These are phyloP conservation scores for Cladorrhinum samala DNA, from an alignment of 495 filamentous ascomycete genomes.

Conservation along the genomic window DNA sequence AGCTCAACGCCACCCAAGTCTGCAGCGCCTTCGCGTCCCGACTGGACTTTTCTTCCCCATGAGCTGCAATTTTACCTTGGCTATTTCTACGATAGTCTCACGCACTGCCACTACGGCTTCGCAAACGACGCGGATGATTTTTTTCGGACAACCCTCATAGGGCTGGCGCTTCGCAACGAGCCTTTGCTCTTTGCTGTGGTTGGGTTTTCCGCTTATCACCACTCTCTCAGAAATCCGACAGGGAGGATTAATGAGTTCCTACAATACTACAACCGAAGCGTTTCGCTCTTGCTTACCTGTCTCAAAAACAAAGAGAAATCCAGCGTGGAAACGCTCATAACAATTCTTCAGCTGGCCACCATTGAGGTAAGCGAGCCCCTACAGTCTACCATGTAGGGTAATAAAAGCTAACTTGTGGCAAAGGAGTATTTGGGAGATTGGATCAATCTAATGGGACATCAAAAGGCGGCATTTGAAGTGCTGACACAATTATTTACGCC, in stretches of 20 bases:
- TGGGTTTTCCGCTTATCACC: constrained; percentile 87
- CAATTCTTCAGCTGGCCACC: constrained; percentile 85
- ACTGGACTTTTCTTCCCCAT: constrained; percentile 50
- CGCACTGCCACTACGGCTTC: constrained; percentile 73
- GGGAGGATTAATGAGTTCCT: constrained; percentile 77
- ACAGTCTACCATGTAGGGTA: background rate
- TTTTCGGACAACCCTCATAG: constrained; percentile 62
- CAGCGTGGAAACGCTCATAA: constrained; percentile 69
- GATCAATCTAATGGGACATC: constrained; percentile 86
- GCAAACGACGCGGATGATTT: constrained; percentile 63
- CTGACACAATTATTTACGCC: constrained; percentile 73
- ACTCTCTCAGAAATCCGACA: constrained; percentile 59
- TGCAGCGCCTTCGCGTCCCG: constrained; percentile 22
- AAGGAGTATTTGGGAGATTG: constrained; percentile 95
- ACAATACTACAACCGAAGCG: constrained; percentile 82
- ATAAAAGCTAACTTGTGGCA: constrained; percentile 7
- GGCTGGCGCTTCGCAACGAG: constrained; percentile 69
- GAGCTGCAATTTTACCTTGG: constrained; percentile 74
- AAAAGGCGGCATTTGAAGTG: constrained; percentile 80
- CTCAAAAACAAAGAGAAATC: constrained; percentile 63
- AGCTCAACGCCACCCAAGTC: constrained; percentile 46
- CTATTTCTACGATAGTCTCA: constrained; percentile 70
- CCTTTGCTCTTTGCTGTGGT: constrained; percentile 82
- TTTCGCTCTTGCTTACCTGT: constrained; percentile 66
- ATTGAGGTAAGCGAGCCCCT: constrained; percentile 65